Percentiles rank a stretch among this genome's conserved stretches.
Evolutionary conservation across 208 protist genomes (phyloP).

Genomic region (Crithidia sp.): DNA sequence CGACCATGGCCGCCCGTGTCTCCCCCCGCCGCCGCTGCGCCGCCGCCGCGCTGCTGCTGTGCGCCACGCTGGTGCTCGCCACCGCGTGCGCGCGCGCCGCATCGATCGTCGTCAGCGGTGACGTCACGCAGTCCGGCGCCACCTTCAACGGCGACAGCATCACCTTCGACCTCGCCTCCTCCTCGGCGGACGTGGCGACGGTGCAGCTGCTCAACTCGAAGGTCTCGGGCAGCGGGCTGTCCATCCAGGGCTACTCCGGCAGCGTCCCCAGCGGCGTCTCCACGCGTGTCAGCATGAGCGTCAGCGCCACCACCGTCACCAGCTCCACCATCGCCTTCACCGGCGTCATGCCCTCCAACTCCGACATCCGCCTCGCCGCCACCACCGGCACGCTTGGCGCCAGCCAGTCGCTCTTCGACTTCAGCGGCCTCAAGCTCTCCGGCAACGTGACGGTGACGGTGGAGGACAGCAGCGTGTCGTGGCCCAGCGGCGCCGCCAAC

Average conservation of each 20-base stretch:
- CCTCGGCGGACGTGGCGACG: slow-evolving; percentile 9
- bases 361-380: slow-evolving; percentile 21
- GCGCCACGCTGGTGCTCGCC: slow-evolving; percentile 26
- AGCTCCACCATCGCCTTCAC: slow-evolving; percentile 14
- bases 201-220: slow-evolving; percentile 23
- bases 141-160: slow-evolving; percentile 24
- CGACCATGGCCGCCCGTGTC: too few relatives aligned
- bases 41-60: slow-evolving; percentile 13
- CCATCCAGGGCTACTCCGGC: slow-evolving; percentile 1
- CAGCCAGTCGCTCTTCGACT: slow-evolving; percentile 30
- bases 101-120: not conserved
- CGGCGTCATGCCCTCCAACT: slow-evolving; percentile 21
- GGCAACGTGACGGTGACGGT: slow-evolving; percentile 18
- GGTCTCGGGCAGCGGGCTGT: slow-evolving; percentile 20
- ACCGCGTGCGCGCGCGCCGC: slow-evolving; percentile 16
- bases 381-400: slow-evolving; percentile 15
- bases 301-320: slow-evolving; percentile 11
- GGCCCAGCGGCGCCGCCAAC: slow-evolving; percentile 2
- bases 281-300: slow-evolving; percentile 20
- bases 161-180: slow-evolving; percentile 12
- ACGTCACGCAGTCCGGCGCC: slow-evolving; percentile 2
- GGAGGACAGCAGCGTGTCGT: slow-evolving; percentile 19
- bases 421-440: slow-evolving; percentile 19
- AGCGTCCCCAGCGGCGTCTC: not conserved
- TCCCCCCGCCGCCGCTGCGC: slow-evolving; percentile 10